phyloP scores from a whole-genome alignment of 805 yeast species.

The Pichia gijzeniarum region DNA sequence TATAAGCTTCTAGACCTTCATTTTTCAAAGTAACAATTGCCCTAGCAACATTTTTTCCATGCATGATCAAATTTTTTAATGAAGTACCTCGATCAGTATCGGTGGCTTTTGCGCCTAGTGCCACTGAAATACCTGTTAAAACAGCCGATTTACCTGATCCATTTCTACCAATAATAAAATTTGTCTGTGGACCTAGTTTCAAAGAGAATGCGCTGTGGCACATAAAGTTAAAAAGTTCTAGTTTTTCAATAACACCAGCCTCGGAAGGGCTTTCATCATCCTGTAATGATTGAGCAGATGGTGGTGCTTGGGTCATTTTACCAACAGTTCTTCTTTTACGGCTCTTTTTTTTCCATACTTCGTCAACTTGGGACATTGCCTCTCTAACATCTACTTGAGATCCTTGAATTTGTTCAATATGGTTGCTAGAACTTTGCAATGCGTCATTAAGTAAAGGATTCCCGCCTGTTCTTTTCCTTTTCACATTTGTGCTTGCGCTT shows the following conservation, averaged over 20 bases:
- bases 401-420: not conserved
- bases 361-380: slow-evolving; percentile 27
- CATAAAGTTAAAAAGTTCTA: slow-evolving; percentile 74
- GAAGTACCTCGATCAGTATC: slow-evolving; percentile 81
- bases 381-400: slow-evolving; percentile 22
- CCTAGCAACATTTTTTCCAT: slow-evolving; percentile 65
- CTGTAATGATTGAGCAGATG: slow-evolving; percentile 2
- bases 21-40: slow-evolving; percentile 61
- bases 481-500: not conserved
- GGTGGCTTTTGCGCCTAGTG: slow-evolving; percentile 82
- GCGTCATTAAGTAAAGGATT: not conserved
- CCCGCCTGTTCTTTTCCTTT: not conserved
- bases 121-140: slow-evolving; percentile 78
- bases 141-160: slow-evolving; percentile 92
- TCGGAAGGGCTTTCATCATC: slow-evolving; percentile 30
- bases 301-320: slow-evolving; percentile 22
- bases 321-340: slow-evolving; percentile 11
- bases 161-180: slow-evolving; percentile 82
- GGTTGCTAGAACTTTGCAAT: not conserved
- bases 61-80: slow-evolving; percentile 63
- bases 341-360: slow-evolving; percentile 12
- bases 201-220: slow-evolving; percentile 80
- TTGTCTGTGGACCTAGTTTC: slow-evolving; percentile 69
- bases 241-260: slow-evolving; percentile 64
- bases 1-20: slow-evolving; percentile 58